These are phyloP conservation scores for Astragalus glycyphyllos DNA, from an alignment of 306 rosid species.

Conservation along the genomic window DNA sequence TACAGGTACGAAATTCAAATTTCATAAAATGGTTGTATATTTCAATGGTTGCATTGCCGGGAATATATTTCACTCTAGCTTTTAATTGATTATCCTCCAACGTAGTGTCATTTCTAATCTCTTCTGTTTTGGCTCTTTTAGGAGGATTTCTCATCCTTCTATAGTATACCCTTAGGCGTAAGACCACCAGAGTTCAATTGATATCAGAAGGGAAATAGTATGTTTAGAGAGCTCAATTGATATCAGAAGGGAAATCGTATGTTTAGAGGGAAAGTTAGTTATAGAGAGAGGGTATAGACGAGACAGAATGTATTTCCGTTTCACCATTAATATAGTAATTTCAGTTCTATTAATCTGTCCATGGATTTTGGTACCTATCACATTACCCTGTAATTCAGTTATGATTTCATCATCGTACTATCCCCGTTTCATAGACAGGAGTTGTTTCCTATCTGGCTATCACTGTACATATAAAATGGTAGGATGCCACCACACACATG, in stretches of 20 bases:
- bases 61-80: conserved; percentile 18
- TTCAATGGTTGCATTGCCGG: conserved; percentile 14
- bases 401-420: conserved; percentile 9
- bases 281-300: conserved; percentile 13
- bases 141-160: conserved; percentile 11
- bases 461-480: neutral
- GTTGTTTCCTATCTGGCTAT: neutral
- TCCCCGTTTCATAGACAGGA: neutral
- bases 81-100: conserved; percentile 33
- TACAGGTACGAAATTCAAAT: conserved; percentile 38
- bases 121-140: conserved; percentile 18
- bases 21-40: conserved; percentile 15
- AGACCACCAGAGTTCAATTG: conserved; percentile 15
- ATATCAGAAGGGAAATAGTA: conserved; percentile 1
- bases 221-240: conserved; percentile 19
- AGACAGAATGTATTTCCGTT: no score
- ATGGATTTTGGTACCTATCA: no score
- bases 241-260: conserved; percentile 1
- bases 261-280: neutral
- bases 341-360: no score
- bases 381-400: neutral
- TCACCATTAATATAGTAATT: no score
- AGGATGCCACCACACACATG: neutral
- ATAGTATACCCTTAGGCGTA: neutral
- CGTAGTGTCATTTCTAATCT: neutral